Base-by-base conservation (phyloP, 1,284 basidiomycete species). In the Amylostereum areolatum region DNA sequence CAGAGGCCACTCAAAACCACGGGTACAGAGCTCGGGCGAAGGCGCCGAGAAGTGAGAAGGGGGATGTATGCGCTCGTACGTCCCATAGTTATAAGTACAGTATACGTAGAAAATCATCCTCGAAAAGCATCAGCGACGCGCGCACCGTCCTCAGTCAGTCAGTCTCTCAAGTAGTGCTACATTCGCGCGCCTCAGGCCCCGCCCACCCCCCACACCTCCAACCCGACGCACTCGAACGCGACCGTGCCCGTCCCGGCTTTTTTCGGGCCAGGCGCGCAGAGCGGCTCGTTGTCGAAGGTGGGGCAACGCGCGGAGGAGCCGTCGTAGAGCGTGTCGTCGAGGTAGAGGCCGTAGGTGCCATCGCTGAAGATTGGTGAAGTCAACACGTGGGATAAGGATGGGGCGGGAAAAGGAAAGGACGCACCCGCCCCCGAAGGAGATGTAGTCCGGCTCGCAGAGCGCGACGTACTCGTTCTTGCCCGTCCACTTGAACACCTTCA, bases 351-450 rank as follows among this genome's bases (percentile, higher is more conserved):
- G 62, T 91, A 96, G 41, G 83, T 80, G 0, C 91, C 92, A 48
- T 92, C 91, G 4, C 89, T 92, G 57, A 32, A 40, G 12, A 34
- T 35, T 5, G 42, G 31, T 10, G 37, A 25, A 42, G 32, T 1
- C 28, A 12, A 35, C 9, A 25, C 34, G 29, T 40, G 49, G 25
- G 18, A 49, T 3, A 11, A 27, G n/a, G 29, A 11, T 25, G 29
- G 43, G 33, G 36, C 25, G 39, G 42, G 39, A 12, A 41, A 30
- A 45, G 10, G 59, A 43, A 43, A 52, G 53, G 41, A 74, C 88
- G 56, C 57, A 92, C 92, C 93, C 92, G 58, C 93, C 93, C 5
- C 93, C 93, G 61, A 96, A 91, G 0, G 89, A 92, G 54, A 95
- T 74, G 59, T 83, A 89, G 37, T 80, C 75, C 0, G 78, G 69